These are phyloP conservation scores for Colletotrichum sojae DNA, from an alignment of 2,329 filamentous ascomycete genomes.

Conservation along the genomic window DNA sequence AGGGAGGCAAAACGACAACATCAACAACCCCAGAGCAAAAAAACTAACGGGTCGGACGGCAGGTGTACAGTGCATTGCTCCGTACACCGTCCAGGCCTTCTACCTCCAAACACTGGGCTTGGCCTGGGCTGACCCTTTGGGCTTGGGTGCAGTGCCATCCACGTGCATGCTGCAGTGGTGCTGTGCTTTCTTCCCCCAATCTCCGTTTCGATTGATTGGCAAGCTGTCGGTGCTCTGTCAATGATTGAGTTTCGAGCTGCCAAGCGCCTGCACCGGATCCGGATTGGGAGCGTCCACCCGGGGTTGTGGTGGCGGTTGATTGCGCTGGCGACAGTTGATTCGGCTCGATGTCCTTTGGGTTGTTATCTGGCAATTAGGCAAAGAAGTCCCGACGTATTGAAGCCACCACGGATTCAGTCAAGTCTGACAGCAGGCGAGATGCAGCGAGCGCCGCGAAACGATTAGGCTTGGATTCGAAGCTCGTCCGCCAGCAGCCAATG, in stretches of 20 bases:
- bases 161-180: slow-evolving; percentile 20
- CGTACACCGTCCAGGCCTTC: no score
- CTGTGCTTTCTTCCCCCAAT: background rate
- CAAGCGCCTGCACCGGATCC: slow-evolving; percentile 36
- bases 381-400: background rate
- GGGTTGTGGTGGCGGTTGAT: slow-evolving; percentile 6
- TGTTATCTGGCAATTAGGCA: background rate
- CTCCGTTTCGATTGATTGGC: background rate
- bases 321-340: slow-evolving; percentile 2
- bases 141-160: slow-evolving; percentile 12
- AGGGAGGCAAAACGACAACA: no score
- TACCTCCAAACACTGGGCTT: slow-evolving; percentile 3
- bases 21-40: no score
- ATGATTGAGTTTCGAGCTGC: slow-evolving; percentile 15
- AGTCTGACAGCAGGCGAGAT: background rate
- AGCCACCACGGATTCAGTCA: background rate
- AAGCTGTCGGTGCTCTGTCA: background rate
- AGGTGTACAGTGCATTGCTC: background rate
- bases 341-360: background rate
- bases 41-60: no score
- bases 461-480: background rate
- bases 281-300: slow-evolving; percentile 38
- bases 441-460: background rate
- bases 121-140: background rate
- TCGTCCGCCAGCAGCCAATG: slow-evolving; percentile 21